Evolutionary conservation across 140 eudicot genomes (phyloP), one percentile per base, ranked within the genome.

Genomic region (Artemisia princeps): DNA sequence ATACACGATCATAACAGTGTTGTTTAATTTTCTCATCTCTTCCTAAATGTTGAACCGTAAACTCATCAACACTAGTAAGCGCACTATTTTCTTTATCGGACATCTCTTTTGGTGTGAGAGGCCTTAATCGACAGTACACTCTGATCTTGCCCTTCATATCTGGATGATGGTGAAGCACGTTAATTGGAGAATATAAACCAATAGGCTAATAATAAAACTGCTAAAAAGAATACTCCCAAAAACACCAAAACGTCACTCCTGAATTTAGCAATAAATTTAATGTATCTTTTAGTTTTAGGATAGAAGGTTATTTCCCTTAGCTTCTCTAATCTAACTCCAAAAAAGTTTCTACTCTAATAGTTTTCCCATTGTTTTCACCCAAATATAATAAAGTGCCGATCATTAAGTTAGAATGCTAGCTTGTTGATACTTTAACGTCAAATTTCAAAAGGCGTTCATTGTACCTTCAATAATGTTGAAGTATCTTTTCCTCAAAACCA

Each of bases 121-220:
- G 99, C 71, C 99, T 79, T 76, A 94, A 52, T 51, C 99, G 89
- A 69, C 99, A 94, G 19, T 81, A 94, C 37, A 94, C 99, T 68
- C 99, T 80, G 30, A 94, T 86, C 72, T 94, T 88, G 65, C 99
- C 99, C 76, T 94, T 94, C 99, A 94, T 88, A 64, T 94, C 99
- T 94, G 76, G 10, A 61, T 33, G 14, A 66, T 57, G 4, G 17
- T 28, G 33, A 71, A 60, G 45, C 12, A 2, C 11, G 54, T 7
- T 6, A 44, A 76, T 17, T 15, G 55, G 15, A 2, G 13, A 4
- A 40, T 53, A 6, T 20, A 10, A 26, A 30, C 6, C 50, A 17
- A 60, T 9, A 10, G 53, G 15, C 13, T 48, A 13, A 48, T 48
- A 13, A 48, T 12, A 13, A 48, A 48, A 10, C 15, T 48, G 53